phyloP scores from a whole-genome alignment of 2,329 filamentous ascomycete species.

The Aspergillus intermedius region DNA sequence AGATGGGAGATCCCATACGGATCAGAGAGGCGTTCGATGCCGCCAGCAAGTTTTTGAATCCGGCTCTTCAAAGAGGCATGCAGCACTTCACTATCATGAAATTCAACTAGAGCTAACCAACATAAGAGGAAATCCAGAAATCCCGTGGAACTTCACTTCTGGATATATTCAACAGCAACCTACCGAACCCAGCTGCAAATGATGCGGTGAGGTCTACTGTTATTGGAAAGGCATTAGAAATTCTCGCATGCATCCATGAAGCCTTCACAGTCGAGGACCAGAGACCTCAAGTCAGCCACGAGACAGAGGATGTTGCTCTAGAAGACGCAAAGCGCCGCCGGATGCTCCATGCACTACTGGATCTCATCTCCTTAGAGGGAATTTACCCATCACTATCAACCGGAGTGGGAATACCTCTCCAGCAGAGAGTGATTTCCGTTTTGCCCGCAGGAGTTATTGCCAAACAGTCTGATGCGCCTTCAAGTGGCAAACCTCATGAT shows the following conservation, averaged over 20 bases:
- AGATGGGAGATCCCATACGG: conserved; percentile 23
- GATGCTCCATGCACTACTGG: conserved; percentile 34
- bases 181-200: conserved; percentile 5
- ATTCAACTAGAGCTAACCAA: conserved; percentile 22
- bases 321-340: conserved; percentile 39
- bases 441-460: conserved; percentile 38
- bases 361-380: conserved; percentile 39
- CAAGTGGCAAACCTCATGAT: conserved; percentile 19
- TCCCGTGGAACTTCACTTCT: conserved; percentile 29
- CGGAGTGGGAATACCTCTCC: conserved; percentile 39
- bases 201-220: conserved; percentile 21
- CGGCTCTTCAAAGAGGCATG: conserved; percentile 38
- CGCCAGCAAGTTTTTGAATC: conserved; percentile 30
- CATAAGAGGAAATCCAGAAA: conserved; percentile 35
- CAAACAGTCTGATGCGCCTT: conserved; percentile 19
- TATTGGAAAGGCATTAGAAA: conserved; percentile 27
- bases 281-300: neutral
- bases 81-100: conserved; percentile 11
- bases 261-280: conserved; percentile 22
- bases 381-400: conserved; percentile 39
- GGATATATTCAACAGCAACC: conserved; percentile 22
- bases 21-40: conserved; percentile 28
- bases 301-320: conserved; percentile 23
- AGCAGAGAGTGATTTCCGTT: conserved; percentile 39
- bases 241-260: conserved; percentile 29